Base-by-base conservation (phyloP, 352 stramenopile genomes). In the Pythium apleroticum region DNA sequence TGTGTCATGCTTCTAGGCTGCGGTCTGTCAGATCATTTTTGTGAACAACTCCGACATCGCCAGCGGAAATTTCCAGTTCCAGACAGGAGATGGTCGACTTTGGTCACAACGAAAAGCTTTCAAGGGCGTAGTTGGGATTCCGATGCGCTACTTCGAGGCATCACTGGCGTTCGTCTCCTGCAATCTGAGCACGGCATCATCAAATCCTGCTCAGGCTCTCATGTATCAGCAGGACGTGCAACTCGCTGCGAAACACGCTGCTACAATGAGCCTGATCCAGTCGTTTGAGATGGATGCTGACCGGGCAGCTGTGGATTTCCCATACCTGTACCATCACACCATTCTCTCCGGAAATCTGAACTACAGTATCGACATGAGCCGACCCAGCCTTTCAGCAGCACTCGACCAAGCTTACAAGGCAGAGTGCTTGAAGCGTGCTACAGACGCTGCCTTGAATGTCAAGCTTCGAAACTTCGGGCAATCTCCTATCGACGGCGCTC, bases 151-250 rank as follows among this genome's bases (percentile, higher is more conserved):
- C 52, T 95, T 93, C 52, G 86, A 93, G 45, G 85, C 82, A 7
- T 91, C 86, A 2, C 84, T 95, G n/a, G 81, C 86, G 6, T 93
- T 95, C 53, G 85, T 93, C 0, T 91, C 84, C 53, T 92, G 81
- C 60, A 89, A 90, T 57, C 78, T 95, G 35, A 78, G 77, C 50
- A 73, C 17, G 53, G 45, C 50, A 66, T 75, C 60, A 58, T 46
- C 20, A 69, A 71, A 31, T 19, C 33, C 57, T 14, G 39, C 28
- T 30, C 73, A 83, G 22, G 56, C 64, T 28, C 54, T 71, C 0
- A 65, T 72, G 39, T 61, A 58, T 9, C 57, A 80, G 24, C 56
- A 60, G 28, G 69, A 80, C 2, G 75, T 66, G 14, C 57, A 66
- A 3, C 56, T 88, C 7, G 52, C 72, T 19, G 68, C 72, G 3